Conservation (phyloP, 2,329 filamentous ascomycete species). For the Cercospora sojina region DNA sequence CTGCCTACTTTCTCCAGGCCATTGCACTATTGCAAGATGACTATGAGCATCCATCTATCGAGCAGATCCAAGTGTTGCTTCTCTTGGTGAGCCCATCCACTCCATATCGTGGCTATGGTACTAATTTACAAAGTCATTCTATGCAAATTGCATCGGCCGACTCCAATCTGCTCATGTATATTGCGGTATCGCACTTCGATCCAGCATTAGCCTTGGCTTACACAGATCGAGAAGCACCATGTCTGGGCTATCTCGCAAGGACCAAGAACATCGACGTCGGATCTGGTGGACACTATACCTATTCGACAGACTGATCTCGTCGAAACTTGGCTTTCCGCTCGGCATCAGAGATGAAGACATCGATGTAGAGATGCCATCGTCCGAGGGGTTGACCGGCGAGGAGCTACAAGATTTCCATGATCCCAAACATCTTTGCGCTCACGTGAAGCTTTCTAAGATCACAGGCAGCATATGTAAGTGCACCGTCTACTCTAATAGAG, state of each 20-base stretch:
- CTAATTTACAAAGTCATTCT: conserved; percentile 42
- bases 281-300: conserved; percentile 41
- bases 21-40: conserved; percentile 43
- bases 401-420: conserved; percentile 38
- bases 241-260: conserved; percentile 39
- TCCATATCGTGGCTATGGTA: not conserved
- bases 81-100: conserved; percentile 42
- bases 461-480: conserved; percentile 34
- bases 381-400: conserved; percentile 34
- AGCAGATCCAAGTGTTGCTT: conserved; percentile 48
- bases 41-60: conserved; percentile 46
- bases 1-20: conserved; percentile 47
- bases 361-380: conserved; percentile 47
- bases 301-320: conserved; percentile 37
- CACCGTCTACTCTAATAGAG: conserved; percentile 21
- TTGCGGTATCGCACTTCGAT: conserved; percentile 48
- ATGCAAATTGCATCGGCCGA: conserved; percentile 48
- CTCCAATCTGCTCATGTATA: conserved; percentile 48
- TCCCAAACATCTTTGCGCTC: conserved; percentile 43
- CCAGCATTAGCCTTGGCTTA: conserved; percentile 48
- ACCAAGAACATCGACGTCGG: conserved; percentile 36
- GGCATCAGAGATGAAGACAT: conserved; percentile 41
- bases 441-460: conserved; percentile 43
- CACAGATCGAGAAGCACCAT: conserved; percentile 39
- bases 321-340: conserved; percentile 39